phyloP scores from a whole-genome alignment of 1,139 yeast species.

The Hyphopichia buzzinii region DNA sequence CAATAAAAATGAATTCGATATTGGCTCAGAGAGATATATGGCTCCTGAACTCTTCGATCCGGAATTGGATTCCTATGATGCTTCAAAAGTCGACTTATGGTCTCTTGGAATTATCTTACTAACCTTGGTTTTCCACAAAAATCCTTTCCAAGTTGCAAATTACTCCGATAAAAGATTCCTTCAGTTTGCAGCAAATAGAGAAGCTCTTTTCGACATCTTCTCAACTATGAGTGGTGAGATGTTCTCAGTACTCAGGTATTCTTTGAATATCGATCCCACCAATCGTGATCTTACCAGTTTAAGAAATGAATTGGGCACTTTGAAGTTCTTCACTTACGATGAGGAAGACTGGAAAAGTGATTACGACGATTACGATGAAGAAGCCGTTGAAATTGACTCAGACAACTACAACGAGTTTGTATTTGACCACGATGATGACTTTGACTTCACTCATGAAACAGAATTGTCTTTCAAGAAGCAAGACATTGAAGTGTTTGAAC shows the following conservation, averaged over 20 bases:
- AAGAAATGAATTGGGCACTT: slow-evolving; percentile 55
- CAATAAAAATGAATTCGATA: slow-evolving; percentile 66
- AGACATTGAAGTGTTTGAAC: background rate
- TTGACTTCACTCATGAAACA: slow-evolving; percentile 3
- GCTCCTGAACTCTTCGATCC: slow-evolving; percentile 86
- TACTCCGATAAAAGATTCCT: slow-evolving; percentile 81
- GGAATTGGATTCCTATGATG: slow-evolving; percentile 65
- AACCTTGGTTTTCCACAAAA: slow-evolving; percentile 84
- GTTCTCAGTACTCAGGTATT: slow-evolving; percentile 74
- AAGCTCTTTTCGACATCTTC: slow-evolving; percentile 87
- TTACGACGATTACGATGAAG: slow-evolving; percentile 45
- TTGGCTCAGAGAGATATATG: slow-evolving; percentile 95
- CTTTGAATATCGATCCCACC: slow-evolving; percentile 82
- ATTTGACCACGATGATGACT: slow-evolving; percentile 6
- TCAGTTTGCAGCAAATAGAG: slow-evolving; percentile 85
- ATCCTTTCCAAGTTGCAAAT: slow-evolving; percentile 85
- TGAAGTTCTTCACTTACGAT: slow-evolving; percentile 78
- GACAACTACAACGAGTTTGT: slow-evolving; percentile 13
- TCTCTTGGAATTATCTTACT: slow-evolving; percentile 83
- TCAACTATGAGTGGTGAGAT: slow-evolving; percentile 86
- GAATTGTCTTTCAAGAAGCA: slow-evolving; percentile 1
- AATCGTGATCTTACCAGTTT: slow-evolving; percentile 69
- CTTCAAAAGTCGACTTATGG: slow-evolving; percentile 91
- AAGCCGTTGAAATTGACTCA: slow-evolving; percentile 18
- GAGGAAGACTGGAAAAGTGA: slow-evolving; percentile 60